Conservation (phyloP, 2,329 filamentous ascomycete species). For the Ascochyta fabae region DNA sequence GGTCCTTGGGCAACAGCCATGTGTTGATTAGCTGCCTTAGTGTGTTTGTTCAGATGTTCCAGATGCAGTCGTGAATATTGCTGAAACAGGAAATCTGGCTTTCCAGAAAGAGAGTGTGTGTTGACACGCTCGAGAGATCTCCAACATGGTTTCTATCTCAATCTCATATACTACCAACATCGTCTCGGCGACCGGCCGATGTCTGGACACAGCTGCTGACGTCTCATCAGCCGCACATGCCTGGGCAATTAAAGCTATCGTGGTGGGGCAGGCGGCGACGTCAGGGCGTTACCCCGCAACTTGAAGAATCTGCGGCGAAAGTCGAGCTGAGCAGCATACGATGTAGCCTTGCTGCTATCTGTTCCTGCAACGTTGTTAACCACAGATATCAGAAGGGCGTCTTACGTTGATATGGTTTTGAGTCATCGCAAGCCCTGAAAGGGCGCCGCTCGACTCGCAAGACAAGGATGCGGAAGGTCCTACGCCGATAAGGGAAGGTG, state of each 20-base stretch:
- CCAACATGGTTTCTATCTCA: neutral
- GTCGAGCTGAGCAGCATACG: neutral
- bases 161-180: neutral
- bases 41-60: slow-evolving; percentile 19
- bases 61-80: neutral
- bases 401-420: neutral
- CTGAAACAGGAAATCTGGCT: neutral
- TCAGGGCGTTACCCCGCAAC: slow-evolving; percentile 1
- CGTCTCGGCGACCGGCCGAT: no score
- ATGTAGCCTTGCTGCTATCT: neutral
- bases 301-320: neutral
- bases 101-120: neutral
- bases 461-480: neutral
- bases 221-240: neutral
- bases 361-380: no score
- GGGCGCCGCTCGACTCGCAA: slow-evolving; percentile 6
- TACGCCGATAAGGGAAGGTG: slow-evolving; percentile 7
- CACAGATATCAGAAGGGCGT: neutral
- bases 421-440: slow-evolving; percentile 7
- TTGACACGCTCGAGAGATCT: neutral
- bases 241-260: neutral
- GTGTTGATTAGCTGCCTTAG: slow-evolving; percentile 17
- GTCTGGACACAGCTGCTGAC: neutral
- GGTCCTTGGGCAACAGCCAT: slow-evolving; percentile 7
- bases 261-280: neutral